Evolutionary conservation across 768 basidiomycete species (phyloP).

Genomic region (Trametes coccinea): DNA sequence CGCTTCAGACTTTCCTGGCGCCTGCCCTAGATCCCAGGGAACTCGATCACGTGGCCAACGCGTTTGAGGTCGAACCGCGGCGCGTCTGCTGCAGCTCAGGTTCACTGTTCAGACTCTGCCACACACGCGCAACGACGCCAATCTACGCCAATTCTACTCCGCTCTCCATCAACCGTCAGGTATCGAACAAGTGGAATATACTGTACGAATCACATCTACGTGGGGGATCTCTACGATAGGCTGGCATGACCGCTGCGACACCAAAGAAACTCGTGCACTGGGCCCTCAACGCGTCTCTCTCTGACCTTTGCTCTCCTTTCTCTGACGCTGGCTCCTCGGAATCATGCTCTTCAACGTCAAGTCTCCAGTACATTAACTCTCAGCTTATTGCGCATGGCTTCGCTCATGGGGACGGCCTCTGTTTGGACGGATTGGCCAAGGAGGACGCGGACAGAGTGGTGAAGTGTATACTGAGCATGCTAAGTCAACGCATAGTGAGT

Average conservation of each 20-base stretch:
- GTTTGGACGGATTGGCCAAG: constrained; percentile 61
- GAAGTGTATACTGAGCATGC: constrained; percentile 75
- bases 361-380: constrained; percentile 75
- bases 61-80: constrained; percentile 8
- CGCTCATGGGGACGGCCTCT: constrained; percentile 59
- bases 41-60: constrained; percentile 12
- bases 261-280: constrained; percentile 55
- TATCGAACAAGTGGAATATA: too few relatives aligned
- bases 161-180: too few relatives aligned
- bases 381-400: constrained; percentile 87
- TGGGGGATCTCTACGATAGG: background rate
- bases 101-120: too few relatives aligned
- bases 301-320: constrained; percentile 29
- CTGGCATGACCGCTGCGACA: constrained; percentile 28
- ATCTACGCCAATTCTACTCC: background rate
- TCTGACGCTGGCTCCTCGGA: constrained; percentile 42
- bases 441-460: constrained; percentile 57
- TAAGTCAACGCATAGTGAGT: constrained; percentile 75
- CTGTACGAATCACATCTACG: too few relatives aligned
- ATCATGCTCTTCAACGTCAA: constrained; percentile 54
- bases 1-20: background rate
- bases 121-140: background rate
- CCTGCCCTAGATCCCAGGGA: constrained; percentile 1
- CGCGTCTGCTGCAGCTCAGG: background rate
- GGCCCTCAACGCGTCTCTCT: constrained; percentile 47